A percentile compares a stretch with the other conserved stretches of the same genome.
phyloP scores from a whole-genome alignment of 331 rosid genomes.

The Pyracantha coccinea region DNA sequence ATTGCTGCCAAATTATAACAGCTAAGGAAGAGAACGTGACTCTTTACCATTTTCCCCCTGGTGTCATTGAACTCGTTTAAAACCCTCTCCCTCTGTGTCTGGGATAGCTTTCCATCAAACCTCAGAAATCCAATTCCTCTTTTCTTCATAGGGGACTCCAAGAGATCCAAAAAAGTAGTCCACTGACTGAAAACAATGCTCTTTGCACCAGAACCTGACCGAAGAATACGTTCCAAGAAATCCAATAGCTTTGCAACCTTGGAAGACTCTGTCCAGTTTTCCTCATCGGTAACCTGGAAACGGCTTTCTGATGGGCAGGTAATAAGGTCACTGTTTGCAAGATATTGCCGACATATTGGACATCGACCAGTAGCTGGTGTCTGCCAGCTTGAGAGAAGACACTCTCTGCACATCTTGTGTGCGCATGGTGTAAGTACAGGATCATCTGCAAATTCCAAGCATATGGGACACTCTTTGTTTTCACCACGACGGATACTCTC shows the following conservation, averaged over 20 bases:
- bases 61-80: constrained; percentile 58
- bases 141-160: constrained; percentile 54
- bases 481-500: constrained; percentile 55
- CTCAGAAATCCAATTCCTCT: constrained; percentile 51
- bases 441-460: constrained; percentile 85
- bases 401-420: constrained; percentile 85
- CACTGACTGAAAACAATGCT: constrained; percentile 83
- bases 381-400: constrained; percentile 70
- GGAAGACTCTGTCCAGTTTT: constrained; percentile 68
- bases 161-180: constrained; percentile 65
- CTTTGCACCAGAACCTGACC: constrained; percentile 43
- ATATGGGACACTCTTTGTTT: constrained; percentile 65
- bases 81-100: constrained; percentile 60
- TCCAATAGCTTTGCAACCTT: constrained; percentile 58
- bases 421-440: constrained; percentile 90
- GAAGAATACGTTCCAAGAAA: constrained; percentile 36
- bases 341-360: constrained; percentile 57
- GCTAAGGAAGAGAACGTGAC: background rate
- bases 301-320: constrained; percentile 52
- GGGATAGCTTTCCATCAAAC: constrained; percentile 65
- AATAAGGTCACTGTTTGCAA: constrained; percentile 48
- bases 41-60: constrained; percentile 35
- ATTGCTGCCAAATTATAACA: background rate
- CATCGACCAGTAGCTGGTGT: constrained; percentile 51
- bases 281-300: constrained; percentile 56